phyloP scores from a whole-genome alignment of 1,284 basidiomycete genomes.

The Leccinum laetum region DNA sequence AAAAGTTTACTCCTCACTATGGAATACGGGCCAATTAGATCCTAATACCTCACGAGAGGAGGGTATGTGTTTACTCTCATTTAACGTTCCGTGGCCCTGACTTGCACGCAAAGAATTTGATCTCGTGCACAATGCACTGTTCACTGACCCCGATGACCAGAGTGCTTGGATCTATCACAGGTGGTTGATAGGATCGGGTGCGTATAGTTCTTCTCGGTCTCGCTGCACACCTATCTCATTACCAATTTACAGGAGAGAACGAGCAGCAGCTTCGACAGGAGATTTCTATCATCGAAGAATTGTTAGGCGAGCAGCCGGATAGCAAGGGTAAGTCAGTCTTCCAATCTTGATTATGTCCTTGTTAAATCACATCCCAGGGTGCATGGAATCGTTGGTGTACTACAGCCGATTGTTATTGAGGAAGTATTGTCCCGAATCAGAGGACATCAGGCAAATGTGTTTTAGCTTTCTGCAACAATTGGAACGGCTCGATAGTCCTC shows the following conservation, averaged over 20 bases:
- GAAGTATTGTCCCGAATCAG: conserved; percentile 39
- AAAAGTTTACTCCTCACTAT: conserved; percentile 74
- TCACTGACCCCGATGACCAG: conserved; percentile 96
- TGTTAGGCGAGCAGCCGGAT: conserved; percentile 88
- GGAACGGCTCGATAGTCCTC: conserved; percentile 55
- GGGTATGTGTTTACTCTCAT: conserved; percentile 43
- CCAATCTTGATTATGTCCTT: conserved; percentile 1
- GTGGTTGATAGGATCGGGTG: conserved; percentile 87
- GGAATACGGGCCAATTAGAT: conserved; percentile 58
- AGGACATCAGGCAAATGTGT: conserved; percentile 48
- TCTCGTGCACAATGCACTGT: conserved; percentile 91
- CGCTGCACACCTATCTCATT: not conserved
- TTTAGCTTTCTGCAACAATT: conserved; percentile 51
- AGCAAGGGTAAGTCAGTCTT: conserved; percentile 76
- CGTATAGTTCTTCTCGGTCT: conserved; percentile 15
- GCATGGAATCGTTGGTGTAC: conserved; percentile 88
- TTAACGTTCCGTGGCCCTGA: not conserved
- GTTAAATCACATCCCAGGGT: conserved; percentile 57
- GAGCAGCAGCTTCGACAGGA: conserved; percentile 70
- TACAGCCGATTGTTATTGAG: conserved; percentile 67
- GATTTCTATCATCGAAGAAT: conserved; percentile 78
- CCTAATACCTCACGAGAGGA: conserved; percentile 57
- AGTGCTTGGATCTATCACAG: conserved; percentile 98
- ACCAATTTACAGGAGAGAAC: conserved; percentile 47
- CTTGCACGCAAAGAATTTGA: conserved; percentile 72